These are phyloP conservation scores for Afroboletus lepidellus DNA, from an alignment of 1,284 basidiomycete species.

Conservation along the genomic window DNA sequence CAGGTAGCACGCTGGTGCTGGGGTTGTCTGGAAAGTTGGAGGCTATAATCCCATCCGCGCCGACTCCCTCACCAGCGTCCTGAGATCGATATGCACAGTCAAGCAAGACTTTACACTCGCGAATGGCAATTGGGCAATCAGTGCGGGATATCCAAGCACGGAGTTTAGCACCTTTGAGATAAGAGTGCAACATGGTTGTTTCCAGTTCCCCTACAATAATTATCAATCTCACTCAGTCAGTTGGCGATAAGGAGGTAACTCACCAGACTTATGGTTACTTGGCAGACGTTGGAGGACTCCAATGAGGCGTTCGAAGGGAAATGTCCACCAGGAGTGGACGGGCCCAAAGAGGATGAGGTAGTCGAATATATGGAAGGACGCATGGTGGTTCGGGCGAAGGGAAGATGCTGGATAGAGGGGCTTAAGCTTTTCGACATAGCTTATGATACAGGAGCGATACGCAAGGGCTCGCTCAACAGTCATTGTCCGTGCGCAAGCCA, in stretches of 20 bases:
- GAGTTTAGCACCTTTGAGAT: conserved; percentile 10
- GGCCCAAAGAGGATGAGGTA: conserved; percentile 36
- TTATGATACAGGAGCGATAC: conserved; percentile 3
- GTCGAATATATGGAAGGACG: conserved; percentile 27
- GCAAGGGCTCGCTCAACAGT: neutral
- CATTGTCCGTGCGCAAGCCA: conserved; percentile 6
- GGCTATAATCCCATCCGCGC: neutral
- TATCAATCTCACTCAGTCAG: neutral
- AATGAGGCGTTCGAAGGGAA: conserved; percentile 36
- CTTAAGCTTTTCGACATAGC: conserved; percentile 11
- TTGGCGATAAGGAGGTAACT: neutral
- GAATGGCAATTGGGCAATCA: conserved; percentile 4
- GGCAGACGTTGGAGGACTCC: conserved; percentile 33
- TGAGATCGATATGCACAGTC: conserved; percentile 1
- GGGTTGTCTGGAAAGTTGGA: neutral
- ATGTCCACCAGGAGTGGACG: conserved; percentile 35
- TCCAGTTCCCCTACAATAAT: conserved; percentile 26
- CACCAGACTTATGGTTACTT: conserved; percentile 36
- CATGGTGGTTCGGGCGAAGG: conserved; percentile 8
- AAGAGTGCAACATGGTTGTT: conserved; percentile 6
- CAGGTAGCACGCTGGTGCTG: neutral
- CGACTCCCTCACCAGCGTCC: neutral
- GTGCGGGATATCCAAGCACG: conserved; percentile 3
- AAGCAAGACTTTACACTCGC: conserved; percentile 13
- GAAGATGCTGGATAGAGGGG: conserved; percentile 21